phyloP scores from a whole-genome alignment of 1,284 basidiomycete genomes.

The Heliocybe sulcata region DNA sequence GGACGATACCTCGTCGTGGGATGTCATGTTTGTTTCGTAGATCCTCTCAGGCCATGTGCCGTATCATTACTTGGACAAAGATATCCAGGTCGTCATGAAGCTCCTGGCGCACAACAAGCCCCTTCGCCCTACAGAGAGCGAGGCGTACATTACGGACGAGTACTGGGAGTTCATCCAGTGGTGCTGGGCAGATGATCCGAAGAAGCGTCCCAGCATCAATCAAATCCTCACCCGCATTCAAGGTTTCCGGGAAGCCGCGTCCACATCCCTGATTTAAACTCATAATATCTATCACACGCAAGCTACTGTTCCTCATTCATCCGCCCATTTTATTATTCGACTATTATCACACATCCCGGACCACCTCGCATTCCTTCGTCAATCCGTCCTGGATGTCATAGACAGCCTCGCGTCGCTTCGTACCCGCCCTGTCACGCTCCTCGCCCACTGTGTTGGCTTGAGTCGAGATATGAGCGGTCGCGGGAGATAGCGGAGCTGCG shows the following conservation, averaged over 20 bases:
- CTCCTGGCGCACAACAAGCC: not conserved
- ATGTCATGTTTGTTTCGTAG: conserved; percentile 12
- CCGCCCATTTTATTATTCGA: too few species aligned
- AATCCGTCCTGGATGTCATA: too few species aligned
- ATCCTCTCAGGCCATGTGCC: conserved; percentile 31
- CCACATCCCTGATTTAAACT: too few species aligned
- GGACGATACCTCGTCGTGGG: not conserved
- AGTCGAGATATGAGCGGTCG: too few species aligned
- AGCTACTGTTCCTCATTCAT: too few species aligned
- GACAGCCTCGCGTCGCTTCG: too few species aligned
- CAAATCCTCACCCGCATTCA: not conserved
- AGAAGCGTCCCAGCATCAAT: not conserved
- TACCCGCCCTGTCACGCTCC: too few species aligned
- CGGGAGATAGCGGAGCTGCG: too few species aligned
- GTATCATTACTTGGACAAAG: conserved; percentile 18
- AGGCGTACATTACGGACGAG: not conserved
- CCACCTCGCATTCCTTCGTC: too few species aligned
- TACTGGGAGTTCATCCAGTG: conserved; percentile 1
- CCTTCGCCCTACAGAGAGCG: not conserved
- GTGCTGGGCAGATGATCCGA: not conserved
- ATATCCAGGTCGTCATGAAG: not conserved
- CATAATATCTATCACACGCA: not conserved
- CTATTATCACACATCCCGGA: too few species aligned
- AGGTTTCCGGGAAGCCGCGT: not conserved
- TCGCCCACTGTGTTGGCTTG: too few species aligned